Base-by-base conservation (phyloP, 176 grass and related monocot genomes). In the Avena sativa region DNA sequence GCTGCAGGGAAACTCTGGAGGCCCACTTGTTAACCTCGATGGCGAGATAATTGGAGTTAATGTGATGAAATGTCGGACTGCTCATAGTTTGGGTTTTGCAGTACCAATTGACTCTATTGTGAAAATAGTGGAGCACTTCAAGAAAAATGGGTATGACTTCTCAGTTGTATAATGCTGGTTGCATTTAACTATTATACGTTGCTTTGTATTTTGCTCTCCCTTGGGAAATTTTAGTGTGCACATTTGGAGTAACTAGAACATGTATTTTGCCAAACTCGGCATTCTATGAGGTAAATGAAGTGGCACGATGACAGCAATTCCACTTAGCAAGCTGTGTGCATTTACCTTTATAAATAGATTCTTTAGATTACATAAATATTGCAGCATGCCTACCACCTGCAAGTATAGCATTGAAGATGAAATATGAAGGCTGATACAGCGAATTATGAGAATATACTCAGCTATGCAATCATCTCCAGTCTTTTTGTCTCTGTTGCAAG, bases 21-120 rank as follows among this genome's bases (percentile, higher is more conserved):
- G 93, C 23, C 96, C 92, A 77, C 90, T 96, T 88, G 90, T 95
- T 64, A 98, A 98, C 69, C 85, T 98, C 75, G 93, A 95, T 68
- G 96, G 93, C 0, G 96, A 98, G 74, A 90, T 96, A 74, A 87
- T 96, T 46, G 96, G 96, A 76, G 82, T 98, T 72, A 98, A 94
- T 74, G 85, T 94, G 55, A 88, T 94, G 86, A 96, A 96, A 92
- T 52, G 88, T 40, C 3, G 3, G 23, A 48, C 58, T 64, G 92
- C 92, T 80, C 87, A 96, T 90, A 90, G 94, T 79, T 88, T 94
- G 84, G 79, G 89, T 57, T 98, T 98, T 93, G 94, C 94, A 34
- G 90, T 98, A 28, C 90, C 97, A 43, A 89, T 94, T 88, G 97
- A 96, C 57, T 85, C 82, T 40, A 68, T 94, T 20, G 71, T 80